Evolutionary conservation across 371 early-diverging fungal genomes (phyloP).

Genomic region (Basidiobolus meristosporus): DNA sequence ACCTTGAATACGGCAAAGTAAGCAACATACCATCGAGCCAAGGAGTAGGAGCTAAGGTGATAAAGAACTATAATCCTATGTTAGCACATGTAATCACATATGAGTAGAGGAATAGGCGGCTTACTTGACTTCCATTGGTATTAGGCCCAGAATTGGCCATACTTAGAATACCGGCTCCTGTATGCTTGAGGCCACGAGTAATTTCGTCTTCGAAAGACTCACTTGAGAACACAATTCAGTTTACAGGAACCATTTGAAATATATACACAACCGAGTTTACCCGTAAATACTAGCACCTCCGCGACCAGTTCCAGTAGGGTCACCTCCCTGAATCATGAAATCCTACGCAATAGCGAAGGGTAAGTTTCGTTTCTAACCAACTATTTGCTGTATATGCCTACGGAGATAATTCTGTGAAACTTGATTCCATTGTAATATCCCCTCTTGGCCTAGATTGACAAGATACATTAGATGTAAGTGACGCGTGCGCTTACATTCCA

Average conservation of each 20-base stretch:
- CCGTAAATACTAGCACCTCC: slow-evolving; percentile 51
- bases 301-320: slow-evolving; percentile 31
- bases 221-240: slow-evolving; percentile 10
- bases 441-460: slow-evolving; percentile 21
- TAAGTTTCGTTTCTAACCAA: not conserved
- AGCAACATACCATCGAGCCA: slow-evolving; percentile 47
- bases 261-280: slow-evolving; percentile 9
- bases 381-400: slow-evolving; percentile 5
- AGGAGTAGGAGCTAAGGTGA: slow-evolving; percentile 39
- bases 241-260: not conserved
- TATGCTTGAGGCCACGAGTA: slow-evolving; percentile 43
- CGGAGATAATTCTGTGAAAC: slow-evolving; percentile 68
- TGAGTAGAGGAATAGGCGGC: not conserved
- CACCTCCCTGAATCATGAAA: slow-evolving; percentile 72
- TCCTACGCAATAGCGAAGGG: slow-evolving; percentile 11
- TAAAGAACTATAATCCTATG: slow-evolving; percentile 24
- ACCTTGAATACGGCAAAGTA: not conserved
- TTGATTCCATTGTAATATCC: slow-evolving; percentile 48
- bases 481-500: not conserved
- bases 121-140: slow-evolving; percentile 65
- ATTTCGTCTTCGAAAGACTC: slow-evolving; percentile 62
- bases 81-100: not conserved
- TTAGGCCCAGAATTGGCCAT: slow-evolving; percentile 81
- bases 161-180: slow-evolving; percentile 54
- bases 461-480: not conserved